These are phyloP conservation scores for Xanthoconium stramineum DNA, from an alignment of 768 basidiomycete genomes.

Conservation along the genomic window DNA sequence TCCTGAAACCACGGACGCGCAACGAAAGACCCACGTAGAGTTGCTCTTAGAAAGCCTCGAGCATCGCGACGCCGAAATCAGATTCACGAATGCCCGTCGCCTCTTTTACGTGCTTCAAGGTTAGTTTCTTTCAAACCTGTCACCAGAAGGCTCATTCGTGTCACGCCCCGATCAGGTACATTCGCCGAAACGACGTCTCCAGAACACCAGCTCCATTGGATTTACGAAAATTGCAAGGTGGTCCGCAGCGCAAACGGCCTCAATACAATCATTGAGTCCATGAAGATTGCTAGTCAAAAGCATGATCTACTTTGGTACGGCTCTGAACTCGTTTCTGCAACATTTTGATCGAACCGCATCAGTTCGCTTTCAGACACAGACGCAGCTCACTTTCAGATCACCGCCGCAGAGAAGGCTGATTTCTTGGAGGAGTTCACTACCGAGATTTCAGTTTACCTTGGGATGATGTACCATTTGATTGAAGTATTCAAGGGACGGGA, in stretches of 20 bases:
- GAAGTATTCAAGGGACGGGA: conserved; percentile 93
- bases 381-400: conserved; percentile 66
- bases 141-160: conserved; percentile 6
- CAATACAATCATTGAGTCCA: conserved; percentile 75
- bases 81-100: conserved; percentile 83
- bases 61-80: conserved; percentile 77
- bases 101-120: conserved; percentile 94
- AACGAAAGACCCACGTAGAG: conserved; percentile 73
- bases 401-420: conserved; percentile 67
- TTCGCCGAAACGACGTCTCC: conserved; percentile 90
- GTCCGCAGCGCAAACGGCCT: conserved; percentile 84
- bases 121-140: conserved; percentile 24
- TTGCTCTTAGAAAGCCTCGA: conserved; percentile 83
- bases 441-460: conserved; percentile 90
- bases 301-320: conserved; percentile 78
- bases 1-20: conserved; percentile 46
- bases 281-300: conserved; percentile 86
- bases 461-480: conserved; percentile 92
- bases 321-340: background rate
- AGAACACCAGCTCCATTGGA: conserved; percentile 94
- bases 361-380: conserved; percentile 78
- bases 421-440: conserved; percentile 88
- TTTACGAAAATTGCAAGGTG: conserved; percentile 89
- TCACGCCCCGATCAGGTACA: conserved; percentile 51
- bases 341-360: conserved; percentile 8